A percentile compares a stretch with the other conserved stretches of the same genome.
These are phyloP conservation scores for Saxispiralis lemnorum DNA, from an alignment of 495 filamentous ascomycete genomes.

Conservation along the genomic window DNA sequence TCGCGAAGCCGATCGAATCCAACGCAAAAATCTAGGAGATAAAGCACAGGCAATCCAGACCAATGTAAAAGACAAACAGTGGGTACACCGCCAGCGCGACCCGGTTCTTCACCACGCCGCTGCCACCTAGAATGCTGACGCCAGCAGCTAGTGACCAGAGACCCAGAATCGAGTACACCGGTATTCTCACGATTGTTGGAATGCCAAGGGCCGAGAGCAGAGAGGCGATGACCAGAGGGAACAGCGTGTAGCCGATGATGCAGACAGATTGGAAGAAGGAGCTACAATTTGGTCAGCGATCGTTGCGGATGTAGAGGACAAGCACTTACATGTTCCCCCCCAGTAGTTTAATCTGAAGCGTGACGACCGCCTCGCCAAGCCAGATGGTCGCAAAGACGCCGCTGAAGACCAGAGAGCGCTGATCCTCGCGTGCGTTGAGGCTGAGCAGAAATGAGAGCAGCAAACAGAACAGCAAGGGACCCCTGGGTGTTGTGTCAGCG, in stretches of 20 bases:
- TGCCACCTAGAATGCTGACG: slow-evolving; percentile 87
- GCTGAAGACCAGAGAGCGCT: slow-evolving; percentile 77
- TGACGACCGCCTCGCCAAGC: slow-evolving; percentile 93
- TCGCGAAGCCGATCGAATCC: too few species aligned
- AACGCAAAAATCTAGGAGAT: slow-evolving; percentile 70
- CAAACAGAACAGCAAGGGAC: slow-evolving; percentile 82
- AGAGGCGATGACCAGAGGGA: slow-evolving; percentile 89
- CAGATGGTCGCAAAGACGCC: slow-evolving; percentile 93
- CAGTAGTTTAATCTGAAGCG: slow-evolving; percentile 92
- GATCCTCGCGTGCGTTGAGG: slow-evolving; percentile 50
- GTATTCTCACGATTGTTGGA: slow-evolving; percentile 61
- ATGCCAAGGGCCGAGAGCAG: slow-evolving; percentile 68
- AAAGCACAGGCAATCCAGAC: slow-evolving; percentile 84
- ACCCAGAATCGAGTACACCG: slow-evolving; percentile 73
- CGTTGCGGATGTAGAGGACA: background rate
- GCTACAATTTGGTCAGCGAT: slow-evolving; percentile 29
- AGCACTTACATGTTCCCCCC: slow-evolving; percentile 89
- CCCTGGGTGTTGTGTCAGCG: slow-evolving; percentile 33
- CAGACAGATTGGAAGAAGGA: slow-evolving; percentile 95
- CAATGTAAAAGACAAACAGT: slow-evolving; percentile 87
- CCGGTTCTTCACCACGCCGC: slow-evolving; percentile 83
- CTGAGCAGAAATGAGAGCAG: slow-evolving; percentile 73
- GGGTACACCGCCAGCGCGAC: slow-evolving; percentile 92
- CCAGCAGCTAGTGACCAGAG: slow-evolving; percentile 88
- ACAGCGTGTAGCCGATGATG: slow-evolving; percentile 96